Evolutionary conservation across 1,284 basidiomycete species (phyloP).

Genomic region (Marasmius fiardii): DNA sequence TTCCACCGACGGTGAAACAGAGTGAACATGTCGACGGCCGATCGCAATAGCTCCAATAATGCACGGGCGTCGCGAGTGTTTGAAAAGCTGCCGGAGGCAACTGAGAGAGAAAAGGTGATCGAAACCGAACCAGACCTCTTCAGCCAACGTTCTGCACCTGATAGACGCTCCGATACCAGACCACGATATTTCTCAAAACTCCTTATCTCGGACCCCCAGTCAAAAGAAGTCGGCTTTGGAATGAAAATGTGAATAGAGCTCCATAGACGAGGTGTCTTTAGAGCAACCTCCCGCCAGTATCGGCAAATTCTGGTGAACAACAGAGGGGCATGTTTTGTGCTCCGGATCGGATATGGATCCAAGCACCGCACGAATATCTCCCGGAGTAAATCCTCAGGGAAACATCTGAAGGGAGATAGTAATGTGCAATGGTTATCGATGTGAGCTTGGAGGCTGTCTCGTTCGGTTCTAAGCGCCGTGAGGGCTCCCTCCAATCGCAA

Average conservation of each 20-base stretch:
- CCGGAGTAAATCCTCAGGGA: background rate
- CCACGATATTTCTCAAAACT: background rate
- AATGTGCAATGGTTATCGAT: background rate
- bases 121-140: background rate
- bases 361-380: background rate
- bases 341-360: background rate
- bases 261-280: background rate
- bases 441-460: background rate
- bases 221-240: background rate
- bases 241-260: background rate
- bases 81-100: too few species aligned
- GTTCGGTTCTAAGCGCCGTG: background rate
- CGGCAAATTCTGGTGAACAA: background rate
- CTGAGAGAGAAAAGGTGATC: background rate
- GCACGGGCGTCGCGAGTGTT: too few species aligned
- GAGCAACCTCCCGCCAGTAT: background rate
- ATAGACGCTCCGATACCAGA: too few species aligned
- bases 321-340: background rate
- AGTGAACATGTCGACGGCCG: too few species aligned
- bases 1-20: too few species aligned
- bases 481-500: background rate
- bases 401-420: background rate
- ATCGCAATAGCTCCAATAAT: too few species aligned
- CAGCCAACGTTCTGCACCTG: background rate
- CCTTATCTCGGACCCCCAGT: background rate